Base-by-base conservation (phyloP, 257 asterid species). In the Scutellaria barbata region DNA sequence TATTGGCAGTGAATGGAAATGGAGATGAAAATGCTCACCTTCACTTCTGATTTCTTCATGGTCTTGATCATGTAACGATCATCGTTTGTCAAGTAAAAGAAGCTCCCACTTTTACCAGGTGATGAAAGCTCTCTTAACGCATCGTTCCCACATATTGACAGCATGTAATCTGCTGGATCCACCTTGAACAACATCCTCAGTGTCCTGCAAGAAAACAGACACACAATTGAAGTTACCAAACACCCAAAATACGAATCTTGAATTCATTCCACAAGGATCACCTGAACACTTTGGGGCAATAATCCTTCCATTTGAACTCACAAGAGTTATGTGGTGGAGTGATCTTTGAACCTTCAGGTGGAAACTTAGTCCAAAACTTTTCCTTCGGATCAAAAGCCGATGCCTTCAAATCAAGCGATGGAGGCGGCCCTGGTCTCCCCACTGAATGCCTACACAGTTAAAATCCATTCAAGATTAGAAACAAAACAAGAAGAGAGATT, bases 1-100 rank as follows among this genome's bases (percentile, higher is more conserved):
- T 62, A 30, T 53, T 10, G 47, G 11, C 6, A 35, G 63, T 42
- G 10, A 18, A n/a, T 66, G 52, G 35, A 0, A 25, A 25, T n/a
- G 20, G 41, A 16, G 39, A 53, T 4, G 1, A 13, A 41, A 58
- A 13, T 17, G 73, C 89, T 86, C 71, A 93, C 98, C 76, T 93
- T 93, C 39, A 86, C 92, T 90, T 93, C 98, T 30, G 98, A 95
- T 78, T 93, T 93, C 81, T 93, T 93, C 97, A 93, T 93, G 2
- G 98, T 90, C 86, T 90, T 93, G 59, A 90, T 93, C 98, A 93
- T 93, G 80, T 93, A 93, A n/a, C 97, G 92, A 72, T 93, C 98
- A 33, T 90, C 98, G 40, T 89, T 87, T 4, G 98, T 94, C 76
- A 90, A 72, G 88, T 94, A 94, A 61, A 93, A 93, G 78, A 93